Conservation (phyloP, 129 eudicot genomes). For the Oenanthe sinensis region DNA sequence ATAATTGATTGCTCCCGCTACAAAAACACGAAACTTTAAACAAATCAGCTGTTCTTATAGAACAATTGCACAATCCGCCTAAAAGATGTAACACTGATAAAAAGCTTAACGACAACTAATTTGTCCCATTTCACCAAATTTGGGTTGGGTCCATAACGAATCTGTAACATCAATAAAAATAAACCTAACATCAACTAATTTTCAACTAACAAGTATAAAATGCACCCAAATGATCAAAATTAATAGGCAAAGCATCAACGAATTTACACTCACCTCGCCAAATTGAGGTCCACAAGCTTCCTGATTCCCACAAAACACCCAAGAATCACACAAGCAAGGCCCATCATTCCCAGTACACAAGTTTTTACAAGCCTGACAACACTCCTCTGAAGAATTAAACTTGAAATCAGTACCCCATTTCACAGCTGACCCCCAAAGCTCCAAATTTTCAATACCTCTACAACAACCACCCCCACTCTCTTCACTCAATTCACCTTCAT, state of each 20-base stretch:
- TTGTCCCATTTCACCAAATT: not conserved
- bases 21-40: not conserved
- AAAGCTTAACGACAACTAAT: not conserved
- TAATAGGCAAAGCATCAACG: not conserved
- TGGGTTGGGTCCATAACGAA: not conserved
- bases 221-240: conserved; percentile 4
- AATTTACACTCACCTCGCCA: conserved; percentile 65
- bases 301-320: conserved; percentile 90
- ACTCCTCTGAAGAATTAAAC: conserved; percentile 61
- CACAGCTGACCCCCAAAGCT: conserved; percentile 91
- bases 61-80: not conserved
- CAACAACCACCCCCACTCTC: conserved; percentile 53
- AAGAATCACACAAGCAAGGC: conserved; percentile 89
- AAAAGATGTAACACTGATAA: not conserved
- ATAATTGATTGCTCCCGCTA: not conserved
- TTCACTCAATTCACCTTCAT: conserved; percentile 14
- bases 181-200: not conserved
- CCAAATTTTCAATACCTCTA: conserved; percentile 65
- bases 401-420: conserved; percentile 86
- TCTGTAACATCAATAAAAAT: not conserved
- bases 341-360: conserved; percentile 78
- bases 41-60: not conserved
- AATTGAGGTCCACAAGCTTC: conserved; percentile 61
- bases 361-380: conserved; percentile 78
- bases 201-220: not conserved